Percentiles rank a stretch among this genome's conserved stretches.
Evolutionary conservation across 1,284 basidiomycete genomes (phyloP).

Genomic region (Mycena citricolor): DNA sequence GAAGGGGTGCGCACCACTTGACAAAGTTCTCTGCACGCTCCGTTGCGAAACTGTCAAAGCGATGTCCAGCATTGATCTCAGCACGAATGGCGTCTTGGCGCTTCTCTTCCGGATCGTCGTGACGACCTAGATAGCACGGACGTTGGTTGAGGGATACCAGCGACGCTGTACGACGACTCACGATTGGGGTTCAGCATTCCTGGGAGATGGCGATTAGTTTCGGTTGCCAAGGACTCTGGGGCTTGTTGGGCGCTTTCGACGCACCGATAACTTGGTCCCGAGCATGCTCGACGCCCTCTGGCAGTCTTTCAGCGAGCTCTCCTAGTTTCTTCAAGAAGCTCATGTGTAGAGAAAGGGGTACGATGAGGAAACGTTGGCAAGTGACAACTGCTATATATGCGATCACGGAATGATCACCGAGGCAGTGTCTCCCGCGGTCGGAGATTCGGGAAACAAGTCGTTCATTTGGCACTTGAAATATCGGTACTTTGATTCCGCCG

Average conservation of each 20-base stretch:
- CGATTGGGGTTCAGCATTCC: constrained; percentile 61
- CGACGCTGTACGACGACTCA: constrained; percentile 32
- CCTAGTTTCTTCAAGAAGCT: constrained; percentile 34
- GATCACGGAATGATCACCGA: too few species aligned
- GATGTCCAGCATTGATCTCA: constrained; percentile 74
- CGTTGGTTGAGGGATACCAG: background rate
- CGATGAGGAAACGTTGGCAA: too few species aligned
- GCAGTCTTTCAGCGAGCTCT: constrained; percentile 34
- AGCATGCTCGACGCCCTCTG: constrained; percentile 48
- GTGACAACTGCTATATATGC: too few species aligned
- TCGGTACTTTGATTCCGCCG: too few species aligned
- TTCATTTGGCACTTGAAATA: too few species aligned
- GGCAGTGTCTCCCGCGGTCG: too few species aligned
- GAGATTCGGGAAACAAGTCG: too few species aligned
- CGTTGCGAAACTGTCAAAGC: constrained; percentile 82
- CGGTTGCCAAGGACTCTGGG: background rate
- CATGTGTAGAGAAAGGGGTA: too few species aligned
- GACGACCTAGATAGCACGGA: constrained; percentile 49
- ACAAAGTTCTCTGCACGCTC: constrained; percentile 71
- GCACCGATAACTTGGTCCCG: constrained; percentile 51
- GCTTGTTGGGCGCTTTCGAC: constrained; percentile 13
- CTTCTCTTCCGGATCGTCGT: constrained; percentile 74
- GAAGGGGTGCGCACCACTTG: constrained; percentile 65
- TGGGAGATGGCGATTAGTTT: background rate
- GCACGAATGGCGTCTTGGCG: constrained; percentile 43